phyloP scores from a whole-genome alignment of 768 basidiomycete genomes.

The Lactarius quietus region DNA sequence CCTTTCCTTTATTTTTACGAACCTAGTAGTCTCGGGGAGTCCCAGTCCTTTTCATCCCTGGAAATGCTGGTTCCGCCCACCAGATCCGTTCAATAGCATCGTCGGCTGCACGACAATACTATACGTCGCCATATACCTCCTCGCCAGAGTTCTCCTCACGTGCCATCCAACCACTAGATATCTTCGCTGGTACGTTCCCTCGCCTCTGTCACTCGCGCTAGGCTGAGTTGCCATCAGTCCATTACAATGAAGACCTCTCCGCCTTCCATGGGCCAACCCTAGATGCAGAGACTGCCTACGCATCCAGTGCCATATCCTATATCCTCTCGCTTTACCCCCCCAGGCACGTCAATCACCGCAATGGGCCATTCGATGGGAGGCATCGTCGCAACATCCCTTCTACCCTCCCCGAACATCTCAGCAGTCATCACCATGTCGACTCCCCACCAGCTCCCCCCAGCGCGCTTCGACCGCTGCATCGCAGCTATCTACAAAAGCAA shows the following conservation, averaged over 20 bases:
- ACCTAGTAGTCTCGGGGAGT: conserved; percentile 43
- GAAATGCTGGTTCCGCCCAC: conserved; percentile 92
- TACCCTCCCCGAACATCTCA: conserved; percentile 63
- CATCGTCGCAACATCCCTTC: conserved; percentile 76
- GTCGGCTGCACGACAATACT: conserved; percentile 81
- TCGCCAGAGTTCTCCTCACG: conserved; percentile 51
- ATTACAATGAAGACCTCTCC: conserved; percentile 96
- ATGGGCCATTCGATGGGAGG: conserved; percentile 99
- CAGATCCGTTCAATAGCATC: conserved; percentile 96
- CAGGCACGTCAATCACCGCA: conserved; percentile 61
- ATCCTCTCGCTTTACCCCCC: conserved; percentile 74
- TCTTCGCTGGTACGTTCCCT: conserved; percentile 69
- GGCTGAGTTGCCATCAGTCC: conserved; percentile 49
- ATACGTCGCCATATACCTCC: conserved; percentile 52
- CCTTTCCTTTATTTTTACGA: conserved; percentile 3
- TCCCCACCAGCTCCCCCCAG: conserved; percentile 84
- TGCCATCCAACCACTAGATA: conserved; percentile 60
- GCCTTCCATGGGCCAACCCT: conserved; percentile 92
- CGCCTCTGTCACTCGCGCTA: not conserved
- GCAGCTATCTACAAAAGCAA: conserved; percentile 65
- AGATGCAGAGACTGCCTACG: conserved; percentile 74
- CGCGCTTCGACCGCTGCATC: conserved; percentile 77
- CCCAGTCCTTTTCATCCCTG: conserved; percentile 98
- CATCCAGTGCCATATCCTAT: conserved; percentile 64
- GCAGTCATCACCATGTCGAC: conserved; percentile 95